A percentile compares a stretch with the other conserved stretches of the same genome.
phyloP scores from a whole-genome alignment of 1,284 basidiomycete species.

The Ceratobasidium sp. region DNA sequence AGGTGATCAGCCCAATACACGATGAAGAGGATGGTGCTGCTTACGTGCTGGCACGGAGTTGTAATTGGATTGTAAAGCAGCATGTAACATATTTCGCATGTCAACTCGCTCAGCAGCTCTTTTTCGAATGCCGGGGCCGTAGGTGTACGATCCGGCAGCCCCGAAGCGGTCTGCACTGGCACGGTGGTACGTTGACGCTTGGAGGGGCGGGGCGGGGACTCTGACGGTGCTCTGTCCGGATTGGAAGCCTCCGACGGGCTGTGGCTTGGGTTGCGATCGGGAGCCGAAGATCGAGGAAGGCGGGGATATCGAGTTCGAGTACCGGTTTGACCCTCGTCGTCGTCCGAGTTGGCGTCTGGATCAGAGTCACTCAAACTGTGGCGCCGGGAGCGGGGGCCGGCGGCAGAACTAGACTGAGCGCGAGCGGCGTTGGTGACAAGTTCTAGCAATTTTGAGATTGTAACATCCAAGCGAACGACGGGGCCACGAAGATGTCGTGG shows the following conservation, averaged over 20 bases:
- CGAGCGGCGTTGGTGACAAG: slow-evolving; percentile 30
- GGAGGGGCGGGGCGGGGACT: slow-evolving; percentile 44
- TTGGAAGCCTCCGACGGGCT: slow-evolving; percentile 11
- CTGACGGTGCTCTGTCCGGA: slow-evolving; percentile 22
- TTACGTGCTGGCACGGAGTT: slow-evolving; percentile 92
- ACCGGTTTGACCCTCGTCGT: neutral
- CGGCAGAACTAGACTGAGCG: neutral
- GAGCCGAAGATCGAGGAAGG: slow-evolving; percentile 17
- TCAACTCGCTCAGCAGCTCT: slow-evolving; percentile 78
- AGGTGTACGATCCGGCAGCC: slow-evolving; percentile 12
- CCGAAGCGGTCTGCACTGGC: slow-evolving; percentile 25
- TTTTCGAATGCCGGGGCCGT: slow-evolving; percentile 67
- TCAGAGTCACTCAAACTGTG: slow-evolving; percentile 4
- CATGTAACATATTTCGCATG: slow-evolving; percentile 91
- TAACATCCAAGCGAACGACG: slow-evolving; percentile 28
- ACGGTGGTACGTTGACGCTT: slow-evolving; percentile 45
- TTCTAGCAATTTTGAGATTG: slow-evolving; percentile 35
- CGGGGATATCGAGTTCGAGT: slow-evolving; percentile 21
- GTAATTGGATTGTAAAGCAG: slow-evolving; percentile 89
- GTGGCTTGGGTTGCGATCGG: slow-evolving; percentile 11
- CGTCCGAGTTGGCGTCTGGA: slow-evolving; percentile 18
- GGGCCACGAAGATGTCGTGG: neutral
- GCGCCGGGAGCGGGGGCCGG: neutral
- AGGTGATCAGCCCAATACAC: slow-evolving; percentile 16
- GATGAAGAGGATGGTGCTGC: slow-evolving; percentile 52